Conservation (phyloP, 2,329 filamentous ascomycete species). For the Fusarium sp. region DNA sequence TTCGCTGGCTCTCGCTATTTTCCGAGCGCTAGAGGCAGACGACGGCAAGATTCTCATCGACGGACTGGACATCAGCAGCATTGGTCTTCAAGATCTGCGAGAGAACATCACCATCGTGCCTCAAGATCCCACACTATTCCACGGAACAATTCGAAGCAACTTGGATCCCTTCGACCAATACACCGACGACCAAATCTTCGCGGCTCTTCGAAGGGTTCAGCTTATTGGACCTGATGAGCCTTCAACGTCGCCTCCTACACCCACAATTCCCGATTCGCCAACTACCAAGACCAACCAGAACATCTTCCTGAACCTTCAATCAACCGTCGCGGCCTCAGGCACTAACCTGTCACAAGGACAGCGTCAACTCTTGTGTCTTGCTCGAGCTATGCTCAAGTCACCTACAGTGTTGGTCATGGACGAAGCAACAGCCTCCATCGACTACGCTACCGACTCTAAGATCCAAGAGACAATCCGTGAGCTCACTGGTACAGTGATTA, state of each 20-base stretch:
- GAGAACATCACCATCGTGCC: constrained; percentile 97
- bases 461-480: constrained; percentile 98
- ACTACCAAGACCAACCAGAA: constrained; percentile 84
- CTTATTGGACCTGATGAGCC: constrained; percentile 75
- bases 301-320: constrained; percentile 88
- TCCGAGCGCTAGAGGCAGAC: constrained; percentile 93
- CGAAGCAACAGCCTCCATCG: constrained; percentile 96
- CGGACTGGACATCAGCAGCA: constrained; percentile 86
- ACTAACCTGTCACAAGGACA: constrained; percentile 96
- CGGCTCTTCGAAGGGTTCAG: constrained; percentile 86
- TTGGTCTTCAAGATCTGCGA: constrained; percentile 92
- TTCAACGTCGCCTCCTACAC: constrained; percentile 47
- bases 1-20: constrained; percentile 90
- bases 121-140: constrained; percentile 95
- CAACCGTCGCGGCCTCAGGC: constrained; percentile 87
- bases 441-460: constrained; percentile 94
- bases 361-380: constrained; percentile 92
- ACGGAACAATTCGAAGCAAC: constrained; percentile 90
- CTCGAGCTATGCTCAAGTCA: constrained; percentile 89
- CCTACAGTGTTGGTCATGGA: constrained; percentile 99
- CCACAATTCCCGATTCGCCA: constrained; percentile 45
- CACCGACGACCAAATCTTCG: constrained; percentile 91
- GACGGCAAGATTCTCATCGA: constrained; percentile 91
- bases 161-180: constrained; percentile 92
- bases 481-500: constrained; percentile 92